Conservation (phyloP, 768 basidiomycete genomes). For the Russula abietina region DNA sequence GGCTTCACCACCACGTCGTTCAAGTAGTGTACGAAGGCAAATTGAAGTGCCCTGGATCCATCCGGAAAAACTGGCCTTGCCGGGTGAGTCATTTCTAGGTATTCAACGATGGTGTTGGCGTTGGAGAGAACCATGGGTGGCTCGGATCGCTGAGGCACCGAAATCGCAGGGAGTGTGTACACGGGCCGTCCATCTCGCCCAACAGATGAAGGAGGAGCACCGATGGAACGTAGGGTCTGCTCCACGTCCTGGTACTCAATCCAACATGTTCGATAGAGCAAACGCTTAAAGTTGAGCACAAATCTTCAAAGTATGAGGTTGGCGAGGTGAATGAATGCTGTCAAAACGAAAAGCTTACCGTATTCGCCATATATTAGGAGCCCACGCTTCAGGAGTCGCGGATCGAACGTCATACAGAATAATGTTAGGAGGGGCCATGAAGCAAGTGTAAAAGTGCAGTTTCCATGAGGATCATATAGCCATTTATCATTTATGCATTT, state of each 20-base stretch:
- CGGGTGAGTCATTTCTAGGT: conserved; percentile 62
- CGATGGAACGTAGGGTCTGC: conserved; percentile 47
- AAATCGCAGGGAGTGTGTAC: conserved; percentile 65
- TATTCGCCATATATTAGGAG: conserved; percentile 69
- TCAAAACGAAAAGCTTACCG: conserved; percentile 36
- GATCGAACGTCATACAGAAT: conserved; percentile 64
- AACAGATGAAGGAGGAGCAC: conserved; percentile 50
- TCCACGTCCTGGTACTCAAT: conserved; percentile 68
- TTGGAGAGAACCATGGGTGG: conserved; percentile 52
- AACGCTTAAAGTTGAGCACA: conserved; percentile 70
- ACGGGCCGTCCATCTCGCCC: conserved; percentile 53
- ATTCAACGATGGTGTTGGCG: conserved; percentile 59
- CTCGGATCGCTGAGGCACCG: conserved; percentile 46
- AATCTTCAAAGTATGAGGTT: conserved; percentile 38
- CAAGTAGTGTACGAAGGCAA: conserved; percentile 64
- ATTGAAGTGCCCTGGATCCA: conserved; percentile 61
- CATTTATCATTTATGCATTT: conserved; percentile 21
- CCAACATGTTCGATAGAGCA: conserved; percentile 65
- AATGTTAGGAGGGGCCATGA: conserved; percentile 47
- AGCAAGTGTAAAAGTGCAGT: conserved; percentile 5
- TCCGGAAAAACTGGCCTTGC: conserved; percentile 67
- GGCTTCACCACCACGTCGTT: conserved; percentile 61
- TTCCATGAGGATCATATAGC: neutral
- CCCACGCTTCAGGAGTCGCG: conserved; percentile 60
- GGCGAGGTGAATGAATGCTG: neutral